These are phyloP conservation scores for Danielia oregonensis DNA, from an alignment of 805 yeast genomes.

Conservation along the genomic window DNA sequence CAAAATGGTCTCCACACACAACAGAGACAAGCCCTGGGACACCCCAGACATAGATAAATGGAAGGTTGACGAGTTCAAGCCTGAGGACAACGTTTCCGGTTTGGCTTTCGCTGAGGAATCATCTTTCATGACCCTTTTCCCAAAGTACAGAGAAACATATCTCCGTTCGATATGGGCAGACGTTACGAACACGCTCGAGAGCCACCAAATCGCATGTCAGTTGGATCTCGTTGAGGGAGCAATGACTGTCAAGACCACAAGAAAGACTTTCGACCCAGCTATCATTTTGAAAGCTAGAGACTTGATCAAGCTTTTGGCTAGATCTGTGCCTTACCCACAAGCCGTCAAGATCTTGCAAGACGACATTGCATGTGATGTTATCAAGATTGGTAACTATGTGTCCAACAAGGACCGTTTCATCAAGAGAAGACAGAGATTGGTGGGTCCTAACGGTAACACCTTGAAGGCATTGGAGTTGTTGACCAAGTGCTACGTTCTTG, in stretches of 20 bases:
- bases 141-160: constrained; percentile 92
- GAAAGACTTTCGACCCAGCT: constrained; percentile 94
- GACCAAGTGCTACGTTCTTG: constrained; percentile 93
- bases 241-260: constrained; percentile 93
- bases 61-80: constrained; percentile 82
- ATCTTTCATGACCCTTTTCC: constrained; percentile 90
- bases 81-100: constrained; percentile 85
- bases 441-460: constrained; percentile 97
- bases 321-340: constrained; percentile 96
- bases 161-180: constrained; percentile 90
- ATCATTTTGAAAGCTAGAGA: constrained; percentile 92
- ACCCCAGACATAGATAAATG: constrained; percentile 93
- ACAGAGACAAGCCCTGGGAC: constrained; percentile 97
- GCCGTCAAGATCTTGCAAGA: constrained; percentile 89
- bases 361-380: constrained; percentile 92
- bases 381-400: constrained; percentile 88
- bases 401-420: constrained; percentile 89
- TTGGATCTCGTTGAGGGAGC: constrained; percentile 93
- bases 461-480: constrained; percentile 90
- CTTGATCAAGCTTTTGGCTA: constrained; percentile 84
- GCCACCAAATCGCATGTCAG: constrained; percentile 74
- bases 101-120: constrained; percentile 93
- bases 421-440: constrained; percentile 91
- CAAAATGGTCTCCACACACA: constrained; percentile 85
- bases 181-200: constrained; percentile 74